Evolutionary conservation across 164 flowering plant genomes (phyloP), one percentile per base, ranked within the genome.

Genomic region (Brasenia schreberi): DNA sequence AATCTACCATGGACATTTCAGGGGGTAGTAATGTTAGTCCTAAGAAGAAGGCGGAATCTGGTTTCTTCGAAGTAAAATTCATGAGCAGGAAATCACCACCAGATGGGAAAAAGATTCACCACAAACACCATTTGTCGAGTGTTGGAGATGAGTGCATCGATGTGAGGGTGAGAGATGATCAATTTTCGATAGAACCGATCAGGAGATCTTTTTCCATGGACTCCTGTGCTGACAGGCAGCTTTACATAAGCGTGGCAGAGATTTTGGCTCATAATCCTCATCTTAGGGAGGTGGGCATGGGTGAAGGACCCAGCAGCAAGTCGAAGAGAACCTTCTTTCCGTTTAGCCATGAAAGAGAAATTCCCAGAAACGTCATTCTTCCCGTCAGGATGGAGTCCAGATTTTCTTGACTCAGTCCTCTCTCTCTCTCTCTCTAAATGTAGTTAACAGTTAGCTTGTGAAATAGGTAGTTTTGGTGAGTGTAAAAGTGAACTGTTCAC

Each of bases 201-300:
- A 76, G 98, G 67, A 80, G 97, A 71, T 93, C 98, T 0, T 77
- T 93, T 56, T 93, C 98, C 2, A 87, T 93, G 98, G 97, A 90
- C 66, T 93, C 91, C 1, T 84, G 87, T 0, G 75, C 77, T 7
- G 89, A 90, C 71, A 71, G 82, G 59, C 87, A 84, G 72, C 81
- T 90, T 59, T 87, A 73, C 65, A 63, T 84, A 56, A 76, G 84
- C 19, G 79, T 90, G 70, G 88, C 83, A 75, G 90, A 83, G 76
- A 83, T 84, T 33, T 60, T 79, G 16, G 77, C 71, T 70, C 73
- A 79, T 69, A 79, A 77, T 62, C 80, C 75, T 14, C 72, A 77
- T 6, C 73, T 66, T 43, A 73, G 53, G 73, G 82, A 75, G 64
- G 74, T 72, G 42, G 75, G 80, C 52, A 83, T 78, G 70, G 92